Base-by-base conservation (phyloP, 208 protist species). In the Herpetomonas tarakana region DNA sequence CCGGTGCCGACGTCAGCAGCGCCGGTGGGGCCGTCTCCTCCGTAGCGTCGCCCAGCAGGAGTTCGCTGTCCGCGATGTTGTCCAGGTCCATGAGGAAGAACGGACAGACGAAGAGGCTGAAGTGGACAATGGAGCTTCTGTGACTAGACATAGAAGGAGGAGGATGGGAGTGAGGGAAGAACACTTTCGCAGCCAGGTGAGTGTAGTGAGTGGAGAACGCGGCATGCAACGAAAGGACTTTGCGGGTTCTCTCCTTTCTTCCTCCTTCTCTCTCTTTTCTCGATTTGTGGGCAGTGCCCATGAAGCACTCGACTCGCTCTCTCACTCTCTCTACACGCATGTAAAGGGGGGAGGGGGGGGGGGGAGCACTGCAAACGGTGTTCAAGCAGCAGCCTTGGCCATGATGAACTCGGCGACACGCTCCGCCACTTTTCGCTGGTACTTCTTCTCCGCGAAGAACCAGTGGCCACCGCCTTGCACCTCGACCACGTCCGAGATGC, bases 361-460 rank as follows among this genome's bases (percentile, higher is more conserved):
- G n/a, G n/a, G n/a, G n/a, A n/a, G n/a, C n/a, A n/a, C n/a, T n/a
- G n/a, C n/a, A n/a, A n/a, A n/a, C n/a, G n/a, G n/a, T n/a, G n/a
- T n/a, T n/a, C n/a, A n/a, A n/a, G n/a, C n/a, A 41, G 35, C 6
- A 39, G 16, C 9, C 52, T 50, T 26, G 53, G 39, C 72, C 18
- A 60, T 65, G 24, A 85, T 59, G 59, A 92, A 86, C 25, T 81
- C 77, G 4, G 50, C 51, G 4, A 86, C 66, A 18, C 64, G 68
- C 47, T 84, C 57, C 0, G 70, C 68, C n/a, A 90, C 82, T 50
- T 76, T 62, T 41, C 56, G 57, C 28, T 71, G 75, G 44, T 77
- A 80, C 46, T 69, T 69, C 3, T 65, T 60, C 50, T 89, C 86
- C 0, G 86, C 80, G 46, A 90, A 93, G 61, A 90, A 93, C 82